These are phyloP conservation scores for Cutaneotrichosporon spelunceum DNA, from an alignment of 1,284 basidiomycete species.

Conservation along the genomic window DNA sequence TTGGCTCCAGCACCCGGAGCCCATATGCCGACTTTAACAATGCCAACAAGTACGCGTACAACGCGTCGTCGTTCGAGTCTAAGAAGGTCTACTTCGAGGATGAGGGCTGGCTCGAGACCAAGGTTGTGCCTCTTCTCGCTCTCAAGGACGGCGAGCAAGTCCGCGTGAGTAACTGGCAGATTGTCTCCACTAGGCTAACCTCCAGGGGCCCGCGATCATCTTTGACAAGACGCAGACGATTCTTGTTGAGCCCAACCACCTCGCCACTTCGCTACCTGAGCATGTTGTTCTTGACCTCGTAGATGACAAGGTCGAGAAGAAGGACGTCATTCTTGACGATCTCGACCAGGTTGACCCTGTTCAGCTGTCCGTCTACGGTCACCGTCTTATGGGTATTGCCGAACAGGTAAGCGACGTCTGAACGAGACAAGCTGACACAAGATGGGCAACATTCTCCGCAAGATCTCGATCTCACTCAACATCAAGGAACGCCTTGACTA, in stretches of 20 bases:
- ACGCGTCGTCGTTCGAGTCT: conserved; percentile 11
- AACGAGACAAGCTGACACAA: not conserved
- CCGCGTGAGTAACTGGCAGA: conserved; percentile 14
- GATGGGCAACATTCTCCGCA: conserved; percentile 55
- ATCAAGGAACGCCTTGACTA: conserved; percentile 48
- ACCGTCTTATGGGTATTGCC: conserved; percentile 55
- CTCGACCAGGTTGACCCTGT: conserved; percentile 52
- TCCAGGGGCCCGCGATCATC: conserved; percentile 42
- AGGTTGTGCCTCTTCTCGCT: conserved; percentile 31
- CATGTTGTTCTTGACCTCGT: conserved; percentile 38
- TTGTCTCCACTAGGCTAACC: not conserved
- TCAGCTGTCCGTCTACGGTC: conserved; percentile 56
- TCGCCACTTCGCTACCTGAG: conserved; percentile 33
- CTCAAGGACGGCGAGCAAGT: conserved; percentile 38
- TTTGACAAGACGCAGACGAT: conserved; percentile 47
- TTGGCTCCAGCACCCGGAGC: conserved; percentile 28
- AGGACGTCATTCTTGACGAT: conserved; percentile 22
- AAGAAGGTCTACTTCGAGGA: conserved; percentile 42
- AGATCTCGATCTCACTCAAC: conserved; percentile 53
- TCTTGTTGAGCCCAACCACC: conserved; percentile 35
- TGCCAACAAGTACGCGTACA: conserved; percentile 17
- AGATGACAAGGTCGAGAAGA: conserved; percentile 25
- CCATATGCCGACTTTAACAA: conserved; percentile 33
- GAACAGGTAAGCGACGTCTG: conserved; percentile 35
- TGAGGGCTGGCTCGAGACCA: conserved; percentile 32